phyloP scores from a whole-genome alignment of 2,329 filamentous ascomycete genomes.

The Geosmithia putterillii region DNA sequence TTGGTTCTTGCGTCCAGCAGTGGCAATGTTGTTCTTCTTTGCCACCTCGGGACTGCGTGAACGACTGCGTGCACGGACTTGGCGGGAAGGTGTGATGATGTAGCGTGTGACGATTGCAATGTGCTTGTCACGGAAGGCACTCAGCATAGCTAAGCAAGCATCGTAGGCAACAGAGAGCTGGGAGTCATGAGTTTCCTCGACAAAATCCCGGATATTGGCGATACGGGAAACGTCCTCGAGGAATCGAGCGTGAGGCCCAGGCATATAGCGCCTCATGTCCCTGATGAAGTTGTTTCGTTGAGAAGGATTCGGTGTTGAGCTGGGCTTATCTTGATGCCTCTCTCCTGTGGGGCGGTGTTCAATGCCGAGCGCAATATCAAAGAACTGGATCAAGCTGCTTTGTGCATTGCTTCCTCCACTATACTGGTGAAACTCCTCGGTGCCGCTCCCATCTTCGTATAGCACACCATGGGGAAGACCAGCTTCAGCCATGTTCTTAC shows the following conservation, averaged over 20 bases:
- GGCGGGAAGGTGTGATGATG: slow-evolving; percentile 79
- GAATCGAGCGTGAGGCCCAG: slow-evolving; percentile 81
- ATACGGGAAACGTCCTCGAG: slow-evolving; percentile 66
- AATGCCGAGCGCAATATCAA: slow-evolving; percentile 81
- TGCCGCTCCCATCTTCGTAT: slow-evolving; percentile 69
- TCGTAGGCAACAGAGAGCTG: slow-evolving; percentile 75
- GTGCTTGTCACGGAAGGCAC: slow-evolving; percentile 75
- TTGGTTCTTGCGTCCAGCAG: slow-evolving; percentile 37
- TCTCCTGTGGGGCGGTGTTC: slow-evolving; percentile 84
- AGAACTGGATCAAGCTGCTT: slow-evolving; percentile 94
- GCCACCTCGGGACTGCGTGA: slow-evolving; percentile 43
- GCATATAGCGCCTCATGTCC: slow-evolving; percentile 98
- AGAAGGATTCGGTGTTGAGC: slow-evolving; percentile 9
- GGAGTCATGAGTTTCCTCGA: slow-evolving; percentile 37
- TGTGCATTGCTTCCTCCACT: slow-evolving; percentile 94
- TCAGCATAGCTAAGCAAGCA: slow-evolving; percentile 64
- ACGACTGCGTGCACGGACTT: slow-evolving; percentile 52
- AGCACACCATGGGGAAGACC: slow-evolving; percentile 78
- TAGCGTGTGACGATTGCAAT: slow-evolving; percentile 94
- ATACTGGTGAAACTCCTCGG: slow-evolving; percentile 65
- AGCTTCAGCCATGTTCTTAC: slow-evolving; percentile 95
- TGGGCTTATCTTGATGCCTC: slow-evolving; percentile 24
- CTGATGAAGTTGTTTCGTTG: slow-evolving; percentile 72
- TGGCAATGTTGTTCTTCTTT: slow-evolving; percentile 48
- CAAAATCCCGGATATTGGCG: slow-evolving; percentile 79